Evolutionary conservation across 2,329 filamentous ascomycete genomes (phyloP).

Genomic region (Lachnellula suecica): DNA sequence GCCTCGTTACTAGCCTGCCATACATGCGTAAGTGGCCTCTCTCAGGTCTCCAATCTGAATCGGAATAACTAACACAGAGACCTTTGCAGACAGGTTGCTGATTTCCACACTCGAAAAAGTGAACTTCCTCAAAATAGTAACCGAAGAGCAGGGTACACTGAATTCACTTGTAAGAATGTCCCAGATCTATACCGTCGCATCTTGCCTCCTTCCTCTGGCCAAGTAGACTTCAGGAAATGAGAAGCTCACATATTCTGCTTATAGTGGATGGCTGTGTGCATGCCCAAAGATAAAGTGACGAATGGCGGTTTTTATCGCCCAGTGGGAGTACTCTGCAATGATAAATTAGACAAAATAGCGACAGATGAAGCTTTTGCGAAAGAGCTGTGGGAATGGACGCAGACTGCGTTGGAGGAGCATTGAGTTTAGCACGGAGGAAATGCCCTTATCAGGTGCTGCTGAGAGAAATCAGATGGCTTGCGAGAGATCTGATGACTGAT

Average conservation of each 20-base stretch:
- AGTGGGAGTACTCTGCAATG: constrained; percentile 31
- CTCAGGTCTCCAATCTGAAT: not conserved
- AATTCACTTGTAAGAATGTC: constrained; percentile 33
- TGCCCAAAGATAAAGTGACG: constrained; percentile 21
- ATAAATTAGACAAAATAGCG: constrained; percentile 21
- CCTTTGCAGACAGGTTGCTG: not conserved
- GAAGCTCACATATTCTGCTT: not conserved
- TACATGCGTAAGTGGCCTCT: not conserved
- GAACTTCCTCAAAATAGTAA: constrained; percentile 1
- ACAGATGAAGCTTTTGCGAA: constrained; percentile 33
- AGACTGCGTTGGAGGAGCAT: constrained; percentile 8
- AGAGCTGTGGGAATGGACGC: constrained; percentile 41
- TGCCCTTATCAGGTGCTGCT: too few species aligned
- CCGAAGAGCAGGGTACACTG: constrained; percentile 34
- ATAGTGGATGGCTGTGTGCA: constrained; percentile 39
- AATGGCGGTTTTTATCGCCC: constrained; percentile 38
- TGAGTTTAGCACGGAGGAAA: too few species aligned
- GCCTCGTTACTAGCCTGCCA: constrained; percentile 2
- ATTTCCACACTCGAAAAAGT: not conserved
- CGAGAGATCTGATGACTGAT: too few species aligned
- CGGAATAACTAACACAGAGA: not conserved
- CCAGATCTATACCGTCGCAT: not conserved
- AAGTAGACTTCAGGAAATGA: too few species aligned
- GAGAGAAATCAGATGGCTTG: too few species aligned
- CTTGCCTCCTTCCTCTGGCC: too few species aligned